phyloP scores from a whole-genome alignment of 2,329 filamentous ascomycete species.

The Nectriaceae sp. region DNA sequence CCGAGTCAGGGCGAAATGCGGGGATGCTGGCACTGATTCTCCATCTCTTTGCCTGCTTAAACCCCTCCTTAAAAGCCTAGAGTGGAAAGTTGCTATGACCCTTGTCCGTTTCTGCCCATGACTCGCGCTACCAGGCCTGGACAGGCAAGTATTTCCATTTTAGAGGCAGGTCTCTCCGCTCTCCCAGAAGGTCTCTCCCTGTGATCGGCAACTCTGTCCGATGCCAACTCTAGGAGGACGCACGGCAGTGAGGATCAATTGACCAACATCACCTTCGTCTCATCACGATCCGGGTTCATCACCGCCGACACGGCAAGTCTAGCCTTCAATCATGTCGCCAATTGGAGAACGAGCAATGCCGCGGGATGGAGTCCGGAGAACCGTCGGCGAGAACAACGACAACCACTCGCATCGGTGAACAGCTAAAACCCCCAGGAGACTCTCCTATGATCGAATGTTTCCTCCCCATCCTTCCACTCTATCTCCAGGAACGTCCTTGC shows the following conservation, averaged over 20 bases:
- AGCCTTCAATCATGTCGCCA: background rate
- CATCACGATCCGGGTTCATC: no score
- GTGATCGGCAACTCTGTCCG: background rate
- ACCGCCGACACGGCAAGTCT: background rate
- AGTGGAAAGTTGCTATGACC: background rate
- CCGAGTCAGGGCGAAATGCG: background rate
- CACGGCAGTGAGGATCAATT: no score
- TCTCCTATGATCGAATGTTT: background rate
- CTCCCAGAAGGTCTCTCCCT: background rate
- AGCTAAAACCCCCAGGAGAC: background rate
- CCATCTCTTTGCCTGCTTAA: background rate
- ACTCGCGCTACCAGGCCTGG: background rate
- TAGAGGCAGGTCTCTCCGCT: background rate
- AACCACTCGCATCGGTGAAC: background rate
- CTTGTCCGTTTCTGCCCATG: background rate
- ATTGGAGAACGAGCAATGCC: constrained; percentile 12
- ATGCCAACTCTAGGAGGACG: no score
- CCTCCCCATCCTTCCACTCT: background rate
- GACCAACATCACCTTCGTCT: background rate
- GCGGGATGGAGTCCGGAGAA: background rate
- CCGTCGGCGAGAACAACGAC: background rate
- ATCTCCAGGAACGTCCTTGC: background rate
- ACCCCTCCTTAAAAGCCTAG: background rate
- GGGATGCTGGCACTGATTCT: background rate
- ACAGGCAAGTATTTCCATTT: constrained; percentile 4